phyloP scores from a whole-genome alignment of 176 grass and related monocot genomes.

The Melocanna baccifera region DNA sequence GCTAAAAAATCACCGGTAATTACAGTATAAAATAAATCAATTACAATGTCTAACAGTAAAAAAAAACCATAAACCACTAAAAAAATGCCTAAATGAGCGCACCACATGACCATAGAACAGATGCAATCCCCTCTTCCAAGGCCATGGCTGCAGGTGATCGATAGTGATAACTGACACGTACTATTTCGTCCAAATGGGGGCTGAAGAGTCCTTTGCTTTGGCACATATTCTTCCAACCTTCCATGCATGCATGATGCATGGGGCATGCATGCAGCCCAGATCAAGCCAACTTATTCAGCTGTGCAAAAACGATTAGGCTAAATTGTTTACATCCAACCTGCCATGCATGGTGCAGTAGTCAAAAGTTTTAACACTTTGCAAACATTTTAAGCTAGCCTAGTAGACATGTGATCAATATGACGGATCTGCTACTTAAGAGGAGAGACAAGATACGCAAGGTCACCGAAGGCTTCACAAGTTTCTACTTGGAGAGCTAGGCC shows the following conservation, averaged over 20 bases:
- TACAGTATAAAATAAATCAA: too few species aligned
- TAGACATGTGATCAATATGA: neutral
- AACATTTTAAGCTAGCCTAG: constrained; percentile 1
- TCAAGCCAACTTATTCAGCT: neutral
- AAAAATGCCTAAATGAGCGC: too few species aligned
- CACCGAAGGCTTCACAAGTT: constrained; percentile 11
- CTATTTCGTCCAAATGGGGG: neutral
- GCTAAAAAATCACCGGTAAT: too few species aligned
- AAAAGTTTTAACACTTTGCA: neutral
- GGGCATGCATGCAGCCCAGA: constrained; percentile 1
- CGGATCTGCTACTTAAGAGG: neutral
- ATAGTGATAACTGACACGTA: neutral
- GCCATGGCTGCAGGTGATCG: constrained; percentile 13
- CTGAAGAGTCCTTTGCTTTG: constrained; percentile 23
- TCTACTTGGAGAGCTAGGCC: constrained; percentile 3
- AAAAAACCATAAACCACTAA: too few species aligned
- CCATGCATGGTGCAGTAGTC: neutral
- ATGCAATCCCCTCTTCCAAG: constrained; percentile 29
- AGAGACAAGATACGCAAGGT: neutral
- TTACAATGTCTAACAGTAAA: too few species aligned
- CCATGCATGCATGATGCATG: constrained; percentile 17
- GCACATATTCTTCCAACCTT: constrained; percentile 29
- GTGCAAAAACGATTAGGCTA: neutral
- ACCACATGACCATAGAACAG: constrained; percentile 31
- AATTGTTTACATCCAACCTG: neutral